phyloP scores from a whole-genome alignment of 352 stramenopile genomes.

The Blastocystis sp. region DNA sequence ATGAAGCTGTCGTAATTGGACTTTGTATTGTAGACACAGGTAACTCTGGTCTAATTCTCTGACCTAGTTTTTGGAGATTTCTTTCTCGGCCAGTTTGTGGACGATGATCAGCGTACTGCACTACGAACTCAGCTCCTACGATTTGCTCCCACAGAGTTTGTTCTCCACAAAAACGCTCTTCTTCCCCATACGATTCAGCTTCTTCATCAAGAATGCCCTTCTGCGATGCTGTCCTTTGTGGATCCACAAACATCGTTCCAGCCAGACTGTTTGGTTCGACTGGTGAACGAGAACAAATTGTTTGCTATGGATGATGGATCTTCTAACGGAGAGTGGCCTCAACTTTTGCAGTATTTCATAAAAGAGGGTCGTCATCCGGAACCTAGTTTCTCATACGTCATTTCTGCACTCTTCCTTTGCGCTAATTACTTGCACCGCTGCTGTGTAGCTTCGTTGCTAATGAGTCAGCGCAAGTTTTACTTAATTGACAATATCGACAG shows the following conservation, averaged over 20 bases:
- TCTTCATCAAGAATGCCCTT: constrained; percentile 69
- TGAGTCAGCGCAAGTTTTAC: neutral
- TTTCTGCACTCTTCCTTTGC: neutral
- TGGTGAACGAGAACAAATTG: constrained; percentile 63
- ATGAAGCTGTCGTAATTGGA: constrained; percentile 66
- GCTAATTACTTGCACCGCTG: neutral
- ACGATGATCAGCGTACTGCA: constrained; percentile 85
- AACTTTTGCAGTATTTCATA: constrained; percentile 67
- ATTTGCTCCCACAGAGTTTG: constrained; percentile 76
- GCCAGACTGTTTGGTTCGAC: constrained; percentile 68
- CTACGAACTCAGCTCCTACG: constrained; percentile 88
- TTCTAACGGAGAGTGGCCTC: constrained; percentile 70
- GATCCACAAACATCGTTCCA: constrained; percentile 63
- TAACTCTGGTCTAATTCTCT: constrained; percentile 54
- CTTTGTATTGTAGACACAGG: constrained; percentile 87
- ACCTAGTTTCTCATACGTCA: neutral
- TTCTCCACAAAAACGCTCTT: constrained; percentile 71
- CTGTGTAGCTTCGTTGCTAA: neutral
- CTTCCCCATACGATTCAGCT: constrained; percentile 71
- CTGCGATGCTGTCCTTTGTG: neutral
- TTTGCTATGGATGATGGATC: constrained; percentile 20
- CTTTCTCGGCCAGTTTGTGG: constrained; percentile 90
- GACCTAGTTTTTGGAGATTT: constrained; percentile 70
- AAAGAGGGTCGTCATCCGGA: constrained; percentile 69
- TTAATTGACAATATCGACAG: constrained; percentile 68